These are phyloP conservation scores for Mentha longifolia DNA, from an alignment of 257 asterid species.

Conservation along the genomic window DNA sequence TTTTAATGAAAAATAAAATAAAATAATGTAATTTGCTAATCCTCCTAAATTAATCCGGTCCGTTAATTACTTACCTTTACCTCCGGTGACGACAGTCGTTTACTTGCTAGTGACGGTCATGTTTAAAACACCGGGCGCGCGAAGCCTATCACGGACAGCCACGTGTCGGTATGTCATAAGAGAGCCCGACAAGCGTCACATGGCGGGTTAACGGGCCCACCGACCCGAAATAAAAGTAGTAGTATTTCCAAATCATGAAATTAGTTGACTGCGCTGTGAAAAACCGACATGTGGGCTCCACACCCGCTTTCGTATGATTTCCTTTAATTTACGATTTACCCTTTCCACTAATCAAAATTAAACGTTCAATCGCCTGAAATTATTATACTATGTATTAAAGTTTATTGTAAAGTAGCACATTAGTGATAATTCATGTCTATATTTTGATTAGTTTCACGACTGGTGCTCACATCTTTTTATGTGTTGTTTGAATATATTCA, in stretches of 20 bases:
- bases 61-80: background rate
- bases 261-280: conserved; percentile 38
- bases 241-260: conserved; percentile 36
- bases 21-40: no score
- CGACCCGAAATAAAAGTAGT: conserved; percentile 28
- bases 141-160: conserved; percentile 11
- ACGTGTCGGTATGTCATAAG: conserved; percentile 40
- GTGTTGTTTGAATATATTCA: no score
- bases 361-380: no score
- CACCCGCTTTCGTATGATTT: background rate
- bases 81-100: conserved; percentile 15
- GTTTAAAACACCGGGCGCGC: conserved; percentile 1
- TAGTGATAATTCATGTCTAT: no score
- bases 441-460: no score
- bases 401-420: no score
- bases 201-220: conserved; percentile 41
- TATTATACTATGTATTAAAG: no score
- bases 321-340: background rate
- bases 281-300: conserved; percentile 47
- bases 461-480: no score
- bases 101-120: conserved; percentile 31
- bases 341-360: conserved; percentile 25
- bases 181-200: conserved; percentile 62
- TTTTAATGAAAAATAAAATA: no score
- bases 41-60: background rate